Conservation (phyloP, 208 protist genomes). For the Trypanosomatidae sp. region DNA sequence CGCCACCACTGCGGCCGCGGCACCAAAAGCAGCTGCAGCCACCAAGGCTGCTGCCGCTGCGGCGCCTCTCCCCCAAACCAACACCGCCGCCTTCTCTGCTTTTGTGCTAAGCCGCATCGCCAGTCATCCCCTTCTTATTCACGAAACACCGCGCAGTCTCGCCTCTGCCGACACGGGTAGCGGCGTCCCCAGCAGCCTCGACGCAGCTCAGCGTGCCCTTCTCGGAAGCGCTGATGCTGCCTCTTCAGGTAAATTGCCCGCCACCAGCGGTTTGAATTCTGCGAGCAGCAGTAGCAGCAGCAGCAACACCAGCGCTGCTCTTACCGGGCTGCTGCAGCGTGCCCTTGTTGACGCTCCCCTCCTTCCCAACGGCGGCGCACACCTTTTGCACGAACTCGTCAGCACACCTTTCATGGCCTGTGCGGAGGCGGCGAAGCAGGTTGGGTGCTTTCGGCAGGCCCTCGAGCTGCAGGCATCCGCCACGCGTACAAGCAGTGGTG, state of each 20-base stretch:
- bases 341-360: slow-evolving; percentile 58
- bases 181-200: slow-evolving; percentile 15
- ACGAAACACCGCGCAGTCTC: slow-evolving; percentile 39
- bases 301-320: slow-evolving; percentile 1
- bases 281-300: too few species aligned
- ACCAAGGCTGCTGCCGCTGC: background rate
- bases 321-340: slow-evolving; percentile 39
- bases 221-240: slow-evolving; percentile 1
- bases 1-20: background rate
- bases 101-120: slow-evolving; percentile 40
- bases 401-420: slow-evolving; percentile 36
- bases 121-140: slow-evolving; percentile 40
- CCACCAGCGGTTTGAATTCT: too few species aligned
- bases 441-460: slow-evolving; percentile 10
- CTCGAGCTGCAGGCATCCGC: slow-evolving; percentile 9
- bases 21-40: background rate
- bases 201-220: slow-evolving; percentile 20
- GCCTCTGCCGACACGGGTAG: too few species aligned
- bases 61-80: background rate
- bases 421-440: slow-evolving; percentile 37
- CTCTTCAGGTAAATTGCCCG: too few species aligned
- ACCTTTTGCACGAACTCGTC: slow-evolving; percentile 59
- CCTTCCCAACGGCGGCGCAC: slow-evolving; percentile 50
- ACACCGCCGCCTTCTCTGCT: slow-evolving; percentile 25
- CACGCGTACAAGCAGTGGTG: background rate